Conservation (phyloP, 371 early-diverging fungal species). For the Mucor velutinosus region DNA sequence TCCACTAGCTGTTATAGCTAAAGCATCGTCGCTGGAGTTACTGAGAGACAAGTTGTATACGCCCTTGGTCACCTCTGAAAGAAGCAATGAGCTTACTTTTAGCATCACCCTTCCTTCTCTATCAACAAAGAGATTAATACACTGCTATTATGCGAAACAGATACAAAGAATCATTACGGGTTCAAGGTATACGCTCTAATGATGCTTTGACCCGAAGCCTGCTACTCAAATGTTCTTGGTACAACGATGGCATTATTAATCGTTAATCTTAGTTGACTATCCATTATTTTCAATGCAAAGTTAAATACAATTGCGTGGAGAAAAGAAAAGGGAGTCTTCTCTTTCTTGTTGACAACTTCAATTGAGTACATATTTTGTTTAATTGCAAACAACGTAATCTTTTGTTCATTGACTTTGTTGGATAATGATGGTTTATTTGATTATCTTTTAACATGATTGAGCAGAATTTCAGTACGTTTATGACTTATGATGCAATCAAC, state of each 20-base stretch:
- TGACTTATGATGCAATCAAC: background rate
- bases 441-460: background rate
- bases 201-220: background rate
- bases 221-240: background rate
- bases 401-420: background rate
- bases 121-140: background rate
- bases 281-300: background rate
- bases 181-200: background rate
- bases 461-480: background rate
- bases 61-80: background rate
- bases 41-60: background rate
- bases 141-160: background rate
- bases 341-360: background rate
- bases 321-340: background rate
- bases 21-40: background rate
- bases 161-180: background rate
- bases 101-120: background rate
- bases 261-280: background rate
- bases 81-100: background rate
- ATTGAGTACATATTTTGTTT: background rate
- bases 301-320: background rate
- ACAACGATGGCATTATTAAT: background rate
- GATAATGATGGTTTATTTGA: background rate
- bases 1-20: background rate
- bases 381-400: background rate